These are phyloP conservation scores for Talaromyces wortmannii DNA, from an alignment of 495 filamentous ascomycete species.

Conservation along the genomic window DNA sequence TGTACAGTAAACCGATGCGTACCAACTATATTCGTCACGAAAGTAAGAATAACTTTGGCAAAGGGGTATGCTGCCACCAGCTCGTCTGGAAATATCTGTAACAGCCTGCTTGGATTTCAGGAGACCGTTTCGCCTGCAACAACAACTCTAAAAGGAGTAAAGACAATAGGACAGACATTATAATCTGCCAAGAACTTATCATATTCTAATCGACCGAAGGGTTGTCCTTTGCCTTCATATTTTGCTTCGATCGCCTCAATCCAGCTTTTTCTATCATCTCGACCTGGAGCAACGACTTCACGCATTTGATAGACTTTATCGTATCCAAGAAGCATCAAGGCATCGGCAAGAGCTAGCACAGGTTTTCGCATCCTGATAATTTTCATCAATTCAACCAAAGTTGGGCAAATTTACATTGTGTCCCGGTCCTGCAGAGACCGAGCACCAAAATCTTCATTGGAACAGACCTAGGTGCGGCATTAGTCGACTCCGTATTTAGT, in stretches of 20 bases:
- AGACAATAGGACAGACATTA: conserved; percentile 7
- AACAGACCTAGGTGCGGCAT: neutral
- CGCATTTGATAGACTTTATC: conserved; percentile 55
- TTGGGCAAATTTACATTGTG: conserved; percentile 3
- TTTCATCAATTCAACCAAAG: no score
- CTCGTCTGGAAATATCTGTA: conserved; percentile 29
- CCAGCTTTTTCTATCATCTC: conserved; percentile 20
- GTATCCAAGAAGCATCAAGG: conserved; percentile 53
- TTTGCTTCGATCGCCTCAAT: conserved; percentile 44
- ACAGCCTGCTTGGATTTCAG: conserved; percentile 10
- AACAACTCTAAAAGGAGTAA: no score
- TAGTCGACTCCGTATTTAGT: neutral
- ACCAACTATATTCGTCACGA: conserved; percentile 36
- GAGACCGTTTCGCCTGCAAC: no score
- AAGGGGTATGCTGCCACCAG: conserved; percentile 32
- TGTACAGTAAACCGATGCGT: conserved; percentile 29
- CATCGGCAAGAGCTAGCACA: conserved; percentile 46
- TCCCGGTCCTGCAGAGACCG: conserved; percentile 10
- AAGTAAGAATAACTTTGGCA: conserved; percentile 34
- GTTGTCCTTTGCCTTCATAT: conserved; percentile 27
- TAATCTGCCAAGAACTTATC: conserved; percentile 43
- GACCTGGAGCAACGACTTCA: neutral
- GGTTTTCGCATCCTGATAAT: neutral
- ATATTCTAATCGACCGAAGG: conserved; percentile 43
- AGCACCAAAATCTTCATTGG: conserved; percentile 11